phyloP scores from a whole-genome alignment of 1,284 basidiomycete species.

The Irpex sp. region DNA sequence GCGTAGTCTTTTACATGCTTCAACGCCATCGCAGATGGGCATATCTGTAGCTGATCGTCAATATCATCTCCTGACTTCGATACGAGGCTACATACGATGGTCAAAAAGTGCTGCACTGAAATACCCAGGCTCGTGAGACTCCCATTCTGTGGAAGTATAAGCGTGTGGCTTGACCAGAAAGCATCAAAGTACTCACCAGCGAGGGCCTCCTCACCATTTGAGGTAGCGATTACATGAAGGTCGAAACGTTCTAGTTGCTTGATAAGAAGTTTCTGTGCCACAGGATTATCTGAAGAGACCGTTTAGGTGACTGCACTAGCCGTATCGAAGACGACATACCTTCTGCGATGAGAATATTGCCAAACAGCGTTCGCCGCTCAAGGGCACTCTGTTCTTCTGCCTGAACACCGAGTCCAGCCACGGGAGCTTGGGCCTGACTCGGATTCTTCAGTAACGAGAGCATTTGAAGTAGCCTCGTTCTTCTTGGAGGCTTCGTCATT shows the following conservation, averaged over 20 bases:
- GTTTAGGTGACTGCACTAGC: not conserved
- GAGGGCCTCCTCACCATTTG: slow-evolving; percentile 65
- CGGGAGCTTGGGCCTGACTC: slow-evolving; percentile 33
- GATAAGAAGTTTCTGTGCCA: slow-evolving; percentile 60
- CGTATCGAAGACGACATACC: slow-evolving; percentile 33
- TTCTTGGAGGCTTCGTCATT: slow-evolving; percentile 68
- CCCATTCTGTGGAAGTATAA: slow-evolving; percentile 47
- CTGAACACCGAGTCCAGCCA: slow-evolving; percentile 34
- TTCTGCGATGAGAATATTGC: slow-evolving; percentile 68
- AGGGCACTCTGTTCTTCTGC: slow-evolving; percentile 42
- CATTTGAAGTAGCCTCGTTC: slow-evolving; percentile 54
- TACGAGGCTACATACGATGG: slow-evolving; percentile 43
- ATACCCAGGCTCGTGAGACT: slow-evolving; percentile 59
- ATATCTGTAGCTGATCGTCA: slow-evolving; percentile 43
- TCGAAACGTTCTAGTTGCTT: slow-evolving; percentile 62
- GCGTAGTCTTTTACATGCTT: slow-evolving; percentile 62
- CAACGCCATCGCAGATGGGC: slow-evolving; percentile 73
- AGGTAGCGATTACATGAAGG: slow-evolving; percentile 55
- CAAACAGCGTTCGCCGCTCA: slow-evolving; percentile 51
- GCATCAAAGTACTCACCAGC: slow-evolving; percentile 33
- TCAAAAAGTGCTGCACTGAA: slow-evolving; percentile 70
- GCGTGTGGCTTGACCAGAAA: not conserved
- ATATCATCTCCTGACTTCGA: slow-evolving; percentile 2
- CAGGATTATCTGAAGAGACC: slow-evolving; percentile 52
- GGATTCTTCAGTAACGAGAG: slow-evolving; percentile 56